These are phyloP conservation scores for Hypoxylon sp. DNA, from an alignment of 2,329 filamentous ascomycete species.

Conservation along the genomic window DNA sequence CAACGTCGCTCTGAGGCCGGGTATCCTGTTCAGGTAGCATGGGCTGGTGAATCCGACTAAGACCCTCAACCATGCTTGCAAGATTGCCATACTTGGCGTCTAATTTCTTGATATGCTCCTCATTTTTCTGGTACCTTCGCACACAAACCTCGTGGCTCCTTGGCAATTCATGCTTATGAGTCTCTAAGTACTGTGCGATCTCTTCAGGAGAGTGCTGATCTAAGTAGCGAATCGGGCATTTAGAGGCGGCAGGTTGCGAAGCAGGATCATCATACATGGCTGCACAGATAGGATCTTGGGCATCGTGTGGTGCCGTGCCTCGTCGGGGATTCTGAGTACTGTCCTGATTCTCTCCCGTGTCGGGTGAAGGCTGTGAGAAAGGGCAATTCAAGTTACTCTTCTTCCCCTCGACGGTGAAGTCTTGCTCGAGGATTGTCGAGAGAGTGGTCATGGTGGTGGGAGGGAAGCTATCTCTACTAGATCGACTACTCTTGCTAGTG, in stretches of 20 bases:
- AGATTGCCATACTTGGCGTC: slow-evolving; percentile 95
- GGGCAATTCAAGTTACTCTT: slow-evolving; percentile 86
- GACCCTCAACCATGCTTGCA: slow-evolving; percentile 92
- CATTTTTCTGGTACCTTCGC: slow-evolving; percentile 88
- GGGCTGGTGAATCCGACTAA: slow-evolving; percentile 88
- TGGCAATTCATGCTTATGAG: slow-evolving; percentile 94
- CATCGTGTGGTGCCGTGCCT: slow-evolving; percentile 61
- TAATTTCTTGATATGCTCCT: slow-evolving; percentile 86
- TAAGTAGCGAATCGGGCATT: slow-evolving; percentile 93
- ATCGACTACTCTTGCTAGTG: slow-evolving; percentile 66
- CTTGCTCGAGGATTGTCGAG: slow-evolving; percentile 82
- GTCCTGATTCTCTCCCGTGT: slow-evolving; percentile 58
- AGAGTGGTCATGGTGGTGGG: slow-evolving; percentile 68
- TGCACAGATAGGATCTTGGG: slow-evolving; percentile 73
- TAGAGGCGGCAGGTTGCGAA: slow-evolving; percentile 68
- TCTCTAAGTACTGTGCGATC: slow-evolving; percentile 92
- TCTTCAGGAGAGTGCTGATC: slow-evolving; percentile 95
- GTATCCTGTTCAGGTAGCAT: slow-evolving; percentile 78
- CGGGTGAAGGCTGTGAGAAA: slow-evolving; percentile 68
- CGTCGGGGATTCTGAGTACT: slow-evolving; percentile 50
- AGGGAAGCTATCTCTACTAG: slow-evolving; percentile 65
- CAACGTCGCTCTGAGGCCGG: slow-evolving; percentile 61
- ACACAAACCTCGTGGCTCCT: slow-evolving; percentile 95
- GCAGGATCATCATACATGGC: slow-evolving; percentile 73
- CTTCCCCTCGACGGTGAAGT: slow-evolving; percentile 88